Evolutionary conservation across 768 basidiomycete genomes (phyloP).

Genomic region (Mycena amicta): DNA sequence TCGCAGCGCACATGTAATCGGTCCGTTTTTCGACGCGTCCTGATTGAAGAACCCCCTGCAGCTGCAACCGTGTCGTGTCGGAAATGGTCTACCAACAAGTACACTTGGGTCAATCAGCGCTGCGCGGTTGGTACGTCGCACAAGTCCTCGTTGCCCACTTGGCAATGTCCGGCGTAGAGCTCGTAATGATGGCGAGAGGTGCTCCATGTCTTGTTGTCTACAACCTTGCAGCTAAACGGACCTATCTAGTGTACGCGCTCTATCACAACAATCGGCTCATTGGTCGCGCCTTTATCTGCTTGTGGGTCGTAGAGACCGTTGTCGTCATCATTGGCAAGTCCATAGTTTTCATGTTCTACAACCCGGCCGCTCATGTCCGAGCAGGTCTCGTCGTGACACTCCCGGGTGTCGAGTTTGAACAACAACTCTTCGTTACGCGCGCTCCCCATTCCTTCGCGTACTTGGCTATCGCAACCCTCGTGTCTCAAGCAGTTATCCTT

Average conservation of each 20-base stretch:
- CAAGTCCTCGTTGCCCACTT: constrained; percentile 17
- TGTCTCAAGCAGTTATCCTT: constrained; percentile 16
- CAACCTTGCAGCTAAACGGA: background rate
- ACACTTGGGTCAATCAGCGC: background rate
- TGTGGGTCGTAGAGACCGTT: constrained; percentile 10
- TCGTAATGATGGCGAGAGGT: constrained; percentile 23
- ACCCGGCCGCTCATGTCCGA: background rate
- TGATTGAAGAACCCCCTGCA: background rate
- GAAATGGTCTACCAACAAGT: constrained; percentile 9
- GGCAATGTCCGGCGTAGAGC: constrained; percentile 16
- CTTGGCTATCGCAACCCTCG: constrained; percentile 9
- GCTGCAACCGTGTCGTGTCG: constrained; percentile 12
- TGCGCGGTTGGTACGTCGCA: constrained; percentile 17
- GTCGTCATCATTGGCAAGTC: constrained; percentile 8
- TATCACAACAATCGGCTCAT: constrained; percentile 14
- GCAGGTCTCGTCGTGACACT: constrained; percentile 15
- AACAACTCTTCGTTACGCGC: background rate
- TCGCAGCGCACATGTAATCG: constrained; percentile 12
- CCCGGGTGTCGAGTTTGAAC: constrained; percentile 9
- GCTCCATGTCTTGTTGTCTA: background rate
- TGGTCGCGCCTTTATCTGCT: background rate
- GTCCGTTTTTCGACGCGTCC: background rate
- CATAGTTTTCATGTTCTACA: background rate
- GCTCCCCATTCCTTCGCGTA: constrained; percentile 16
- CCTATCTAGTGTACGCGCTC: constrained; percentile 13